Percentiles rank a stretch among this genome's conserved stretches.
Evolutionary conservation across 2,329 filamentous ascomycete species (phyloP).

Genomic region (Periconia sp.): DNA sequence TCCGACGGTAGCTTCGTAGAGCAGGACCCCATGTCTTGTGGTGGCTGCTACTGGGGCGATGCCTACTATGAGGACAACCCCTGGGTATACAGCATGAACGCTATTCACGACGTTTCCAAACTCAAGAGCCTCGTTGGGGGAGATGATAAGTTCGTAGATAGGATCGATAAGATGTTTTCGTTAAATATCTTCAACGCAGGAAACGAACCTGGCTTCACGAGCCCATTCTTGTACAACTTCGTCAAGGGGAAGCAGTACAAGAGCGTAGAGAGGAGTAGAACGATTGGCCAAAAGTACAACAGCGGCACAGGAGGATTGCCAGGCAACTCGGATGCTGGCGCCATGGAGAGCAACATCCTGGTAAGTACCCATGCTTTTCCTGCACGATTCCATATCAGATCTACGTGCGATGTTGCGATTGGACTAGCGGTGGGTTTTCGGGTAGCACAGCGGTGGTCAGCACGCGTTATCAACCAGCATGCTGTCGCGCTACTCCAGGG

Average conservation of each 20-base stretch:
- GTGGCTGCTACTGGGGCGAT: conserved; percentile 71
- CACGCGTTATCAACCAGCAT: background rate
- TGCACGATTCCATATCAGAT: background rate
- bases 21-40: conserved; percentile 60
- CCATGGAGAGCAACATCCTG: conserved; percentile 72
- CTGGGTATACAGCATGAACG: conserved; percentile 72
- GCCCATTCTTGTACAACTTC: conserved; percentile 74
- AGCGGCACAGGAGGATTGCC: conserved; percentile 64
- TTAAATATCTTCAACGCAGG: conserved; percentile 67
- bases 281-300: conserved; percentile 64
- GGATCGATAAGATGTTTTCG: conserved; percentile 67
- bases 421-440: background rate
- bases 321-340: conserved; percentile 73
- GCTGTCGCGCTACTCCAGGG: background rate
- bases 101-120: conserved; percentile 68
- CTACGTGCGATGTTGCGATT: background rate
- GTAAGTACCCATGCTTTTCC: conserved; percentile 18
- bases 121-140: conserved; percentile 65
- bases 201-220: conserved; percentile 71
- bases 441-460: background rate
- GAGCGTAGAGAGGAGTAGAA: conserved; percentile 64
- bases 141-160: conserved; percentile 58
- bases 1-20: conserved; percentile 56
- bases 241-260: conserved; percentile 65
- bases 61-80: conserved; percentile 66